phyloP scores from a whole-genome alignment of 2,329 filamentous ascomycete species.

The Colletotrichum agaves region DNA sequence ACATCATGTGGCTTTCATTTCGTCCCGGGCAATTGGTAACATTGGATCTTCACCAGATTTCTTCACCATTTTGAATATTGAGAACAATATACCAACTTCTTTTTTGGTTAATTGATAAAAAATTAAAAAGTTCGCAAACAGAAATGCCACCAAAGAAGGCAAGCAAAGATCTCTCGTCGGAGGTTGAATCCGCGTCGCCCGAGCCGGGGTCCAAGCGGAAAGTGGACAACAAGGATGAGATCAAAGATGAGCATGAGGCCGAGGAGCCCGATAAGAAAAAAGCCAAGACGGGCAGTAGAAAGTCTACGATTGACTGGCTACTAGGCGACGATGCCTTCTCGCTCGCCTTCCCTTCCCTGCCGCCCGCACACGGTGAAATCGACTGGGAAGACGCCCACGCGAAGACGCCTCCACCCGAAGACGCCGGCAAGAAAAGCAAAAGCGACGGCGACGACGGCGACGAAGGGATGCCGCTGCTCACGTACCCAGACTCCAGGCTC shows the following conservation, averaged over 20 bases:
- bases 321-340: background rate
- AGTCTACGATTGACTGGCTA: background rate
- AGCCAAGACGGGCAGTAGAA: background rate
- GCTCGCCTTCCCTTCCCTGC: constrained; percentile 9
- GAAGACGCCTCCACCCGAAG: background rate
- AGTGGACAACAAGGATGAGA: background rate
- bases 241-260: background rate
- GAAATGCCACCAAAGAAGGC: background rate
- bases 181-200: background rate
- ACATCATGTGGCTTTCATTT: constrained; percentile 3
- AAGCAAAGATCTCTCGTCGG: background rate
- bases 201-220: constrained; percentile 10
- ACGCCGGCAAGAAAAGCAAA: background rate
- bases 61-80: no score
- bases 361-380: constrained; percentile 8
- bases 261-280: constrained; percentile 7
- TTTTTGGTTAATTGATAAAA: no score
- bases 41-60: background rate
- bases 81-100: no score
- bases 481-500: constrained; percentile 38
- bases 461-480: background rate
- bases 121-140: no score
- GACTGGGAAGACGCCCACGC: background rate
- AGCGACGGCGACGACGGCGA: background rate
- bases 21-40: background rate